A percentile compares a stretch with the other conserved stretches of the same genome.
Conservation (phyloP, 2,329 filamentous ascomycete genomes). For the Cryphonectria parasitica region DNA sequence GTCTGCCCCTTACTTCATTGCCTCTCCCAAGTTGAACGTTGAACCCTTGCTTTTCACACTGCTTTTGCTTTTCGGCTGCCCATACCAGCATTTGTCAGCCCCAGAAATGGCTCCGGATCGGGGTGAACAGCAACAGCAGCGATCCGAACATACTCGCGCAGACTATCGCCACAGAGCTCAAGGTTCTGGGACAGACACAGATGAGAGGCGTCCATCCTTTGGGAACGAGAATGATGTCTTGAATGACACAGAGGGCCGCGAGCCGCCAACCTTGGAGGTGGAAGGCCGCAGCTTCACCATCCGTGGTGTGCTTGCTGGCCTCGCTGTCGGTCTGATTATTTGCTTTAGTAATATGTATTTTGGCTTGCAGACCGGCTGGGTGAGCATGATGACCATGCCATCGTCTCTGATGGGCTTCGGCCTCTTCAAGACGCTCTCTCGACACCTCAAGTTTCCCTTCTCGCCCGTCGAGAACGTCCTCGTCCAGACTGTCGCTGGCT, state of each 20-base stretch:
- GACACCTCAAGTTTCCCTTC: slow-evolving; percentile 78
- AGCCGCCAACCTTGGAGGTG: slow-evolving; percentile 5
- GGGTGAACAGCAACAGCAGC: slow-evolving; percentile 9
- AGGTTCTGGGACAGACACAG: background rate
- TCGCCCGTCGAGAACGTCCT: slow-evolving; percentile 95
- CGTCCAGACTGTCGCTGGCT: slow-evolving; percentile 92
- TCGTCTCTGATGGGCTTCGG: slow-evolving; percentile 93
- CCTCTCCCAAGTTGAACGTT: background rate
- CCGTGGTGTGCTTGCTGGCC: slow-evolving; percentile 77
- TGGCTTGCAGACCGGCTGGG: slow-evolving; percentile 71
- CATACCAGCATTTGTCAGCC: background rate
- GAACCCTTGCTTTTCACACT: too few relatives aligned
- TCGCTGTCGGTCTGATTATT: slow-evolving; percentile 85
- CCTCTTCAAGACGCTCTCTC: slow-evolving; percentile 80
- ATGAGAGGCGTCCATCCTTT: background rate
- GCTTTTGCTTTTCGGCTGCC: background rate
- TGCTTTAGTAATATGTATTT: slow-evolving; percentile 99
- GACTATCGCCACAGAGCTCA: background rate
- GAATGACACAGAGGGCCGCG: background rate
- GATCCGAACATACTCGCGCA: slow-evolving; percentile 2
- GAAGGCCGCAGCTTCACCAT: slow-evolving; percentile 80
- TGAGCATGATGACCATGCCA: slow-evolving; percentile 93
- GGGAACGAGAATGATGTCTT: background rate
- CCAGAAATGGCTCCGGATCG: slow-evolving; percentile 27
- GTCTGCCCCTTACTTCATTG: background rate